Percentiles rank a stretch among this genome's conserved stretches.
Evolutionary conservation across 768 basidiomycete species (phyloP).

Genomic region (Hygrophorus pudorinus): DNA sequence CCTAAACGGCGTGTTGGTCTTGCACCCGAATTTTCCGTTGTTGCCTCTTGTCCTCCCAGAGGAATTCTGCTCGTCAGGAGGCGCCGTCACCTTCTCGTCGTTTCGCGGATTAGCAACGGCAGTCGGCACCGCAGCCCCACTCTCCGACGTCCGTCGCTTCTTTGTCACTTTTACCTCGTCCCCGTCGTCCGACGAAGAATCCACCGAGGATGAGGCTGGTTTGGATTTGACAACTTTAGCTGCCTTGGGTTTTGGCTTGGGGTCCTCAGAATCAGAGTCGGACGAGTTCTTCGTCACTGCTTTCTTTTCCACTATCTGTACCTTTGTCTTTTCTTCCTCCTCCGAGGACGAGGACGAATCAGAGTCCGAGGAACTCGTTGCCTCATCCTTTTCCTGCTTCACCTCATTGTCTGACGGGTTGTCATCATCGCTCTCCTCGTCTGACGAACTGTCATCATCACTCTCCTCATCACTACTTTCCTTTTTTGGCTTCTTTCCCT

Average conservation of each 20-base stretch:
- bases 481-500: conserved; percentile 2
- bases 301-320: conserved; percentile 9
- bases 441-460: background rate
- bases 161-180: conserved; percentile 36
- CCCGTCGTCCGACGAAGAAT: conserved; percentile 1
- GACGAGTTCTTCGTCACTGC: background rate
- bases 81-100: conserved; percentile 4
- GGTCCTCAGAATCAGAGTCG: background rate
- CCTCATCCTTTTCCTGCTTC: no score
- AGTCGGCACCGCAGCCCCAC: conserved; percentile 39
- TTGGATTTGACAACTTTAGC: no score
- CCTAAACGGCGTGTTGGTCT: conserved; percentile 63
- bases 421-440: conserved; percentile 5
- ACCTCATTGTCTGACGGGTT: conserved; percentile 6
- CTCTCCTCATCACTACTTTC: conserved; percentile 3
- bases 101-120: conserved; percentile 21
- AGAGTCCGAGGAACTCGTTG: conserved; percentile 19
- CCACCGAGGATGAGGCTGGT: background rate
- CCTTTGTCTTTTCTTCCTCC: background rate
- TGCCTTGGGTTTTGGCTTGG: background rate
- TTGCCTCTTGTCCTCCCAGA: conserved; percentile 10
- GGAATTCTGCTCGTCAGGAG: conserved; percentile 5
- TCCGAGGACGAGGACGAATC: conserved; percentile 10
- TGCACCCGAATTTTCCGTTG: conserved; percentile 25
- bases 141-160: conserved; percentile 48